Evolutionary conservation across 495 filamentous ascomycete genomes (phyloP).

Genomic region (Cercophora sp.): DNA sequence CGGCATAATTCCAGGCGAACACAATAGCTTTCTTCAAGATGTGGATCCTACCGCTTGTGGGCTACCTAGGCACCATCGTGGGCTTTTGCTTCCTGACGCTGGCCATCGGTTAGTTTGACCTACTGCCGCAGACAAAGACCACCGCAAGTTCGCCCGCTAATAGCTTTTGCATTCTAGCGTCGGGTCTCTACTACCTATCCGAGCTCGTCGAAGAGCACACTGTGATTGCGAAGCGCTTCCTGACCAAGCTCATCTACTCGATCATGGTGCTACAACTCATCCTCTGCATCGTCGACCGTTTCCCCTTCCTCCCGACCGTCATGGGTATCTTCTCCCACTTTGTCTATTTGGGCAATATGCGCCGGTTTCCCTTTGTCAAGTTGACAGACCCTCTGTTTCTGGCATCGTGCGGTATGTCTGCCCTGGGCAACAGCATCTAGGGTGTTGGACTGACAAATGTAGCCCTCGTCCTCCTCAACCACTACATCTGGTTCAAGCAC

Average conservation of each 20-base stretch:
- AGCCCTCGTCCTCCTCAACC: slow-evolving; percentile 85
- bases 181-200: slow-evolving; percentile 95
- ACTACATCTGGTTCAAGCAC: slow-evolving; percentile 94
- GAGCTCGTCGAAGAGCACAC: slow-evolving; percentile 98
- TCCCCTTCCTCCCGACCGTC: slow-evolving; percentile 68
- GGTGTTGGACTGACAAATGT: too few species aligned
- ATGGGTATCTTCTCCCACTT: slow-evolving; percentile 79
- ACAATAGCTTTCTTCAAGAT: slow-evolving; percentile 43
- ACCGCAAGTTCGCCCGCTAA: too few species aligned
- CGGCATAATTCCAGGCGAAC: neutral
- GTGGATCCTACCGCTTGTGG: slow-evolving; percentile 89
- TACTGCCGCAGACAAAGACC: neutral
- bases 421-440: neutral
- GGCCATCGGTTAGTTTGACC: slow-evolving; percentile 80
- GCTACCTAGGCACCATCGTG: slow-evolving; percentile 80
- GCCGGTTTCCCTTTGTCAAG: slow-evolving; percentile 83
- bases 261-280: slow-evolving; percentile 73
- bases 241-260: slow-evolving; percentile 79
- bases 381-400: slow-evolving; percentile 86
- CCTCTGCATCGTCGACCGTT: slow-evolving; percentile 75
- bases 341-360: slow-evolving; percentile 84
- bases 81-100: slow-evolving; percentile 92
- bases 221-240: slow-evolving; percentile 78
- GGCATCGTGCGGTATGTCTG: slow-evolving; percentile 64
- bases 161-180: slow-evolving; percentile 52